Evolutionary conservation across 495 filamentous ascomycete genomes (phyloP), one percentile per base, ranked within the genome.

Genomic region (Hypoxylon subgilvum): DNA sequence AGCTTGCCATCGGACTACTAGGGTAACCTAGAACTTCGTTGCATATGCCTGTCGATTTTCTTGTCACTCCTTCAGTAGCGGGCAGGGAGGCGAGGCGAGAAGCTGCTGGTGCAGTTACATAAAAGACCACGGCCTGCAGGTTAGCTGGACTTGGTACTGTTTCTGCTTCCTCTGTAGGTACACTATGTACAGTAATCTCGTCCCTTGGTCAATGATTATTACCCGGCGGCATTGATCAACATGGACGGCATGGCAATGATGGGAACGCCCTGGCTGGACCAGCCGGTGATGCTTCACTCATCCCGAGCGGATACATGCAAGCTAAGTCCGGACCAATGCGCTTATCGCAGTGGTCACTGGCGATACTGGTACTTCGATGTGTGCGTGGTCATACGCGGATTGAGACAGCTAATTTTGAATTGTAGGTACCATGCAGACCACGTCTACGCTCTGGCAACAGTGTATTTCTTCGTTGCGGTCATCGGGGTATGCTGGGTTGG

Each of bases 341-440:
- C 67, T 2, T 81, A 77, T 52, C 73, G 77, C 7, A 48, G 27
- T 2, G 66, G 65, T 3, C 67, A 76, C 46, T 83, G 81, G 81
- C 58, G 75, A 47, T 76, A 74, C 59, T 83, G 79, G 80, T 67
- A 64, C 31, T 10, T 34, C 7, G 3, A 34, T 34, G n/a, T 34
- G 8, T n/a, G n/a, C n/a, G n/a, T n/a, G n/a, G n/a, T n/a, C n/a
- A n/a, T n/a, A n/a, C n/a, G n/a, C n/a, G n/a, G n/a, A 13, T 12
- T 23, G 10, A 32, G 12, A 31, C 18, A 22, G 18, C 47, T 53
- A 43, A 62, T 1, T 34, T 34, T 40, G 17, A 7, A 0, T 17
- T 36, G n/a, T 8, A 81, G 79, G 79, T 84, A 82, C 46, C 45
- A 79, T 44, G 76, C 80, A n/a, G 81, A 83, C 50, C 76, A 79